Evolutionary conservation across 805 yeast species (phyloP).

Genomic region (Cyberlindnera xylosilytica): DNA sequence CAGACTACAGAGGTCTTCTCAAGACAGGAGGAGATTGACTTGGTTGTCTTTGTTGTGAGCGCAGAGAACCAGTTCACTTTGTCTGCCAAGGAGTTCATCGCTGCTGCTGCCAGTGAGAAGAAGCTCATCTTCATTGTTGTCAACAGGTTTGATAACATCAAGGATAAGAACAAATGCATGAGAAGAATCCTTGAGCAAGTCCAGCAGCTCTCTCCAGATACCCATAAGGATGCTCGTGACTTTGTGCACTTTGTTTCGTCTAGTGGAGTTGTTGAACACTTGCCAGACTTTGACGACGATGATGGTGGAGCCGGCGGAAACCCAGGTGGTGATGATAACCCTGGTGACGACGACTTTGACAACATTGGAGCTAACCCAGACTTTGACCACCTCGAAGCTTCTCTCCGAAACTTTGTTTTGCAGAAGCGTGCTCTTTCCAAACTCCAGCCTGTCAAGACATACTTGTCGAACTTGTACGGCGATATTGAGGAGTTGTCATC

Average conservation of each 20-base stretch:
- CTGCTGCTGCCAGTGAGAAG: conserved; percentile 88
- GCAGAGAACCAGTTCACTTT: conserved; percentile 95
- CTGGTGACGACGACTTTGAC: conserved; percentile 32
- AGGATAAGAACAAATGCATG: conserved; percentile 76
- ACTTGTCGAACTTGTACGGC: conserved; percentile 59
- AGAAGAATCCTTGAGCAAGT: conserved; percentile 80
- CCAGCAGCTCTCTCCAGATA: conserved; percentile 80
- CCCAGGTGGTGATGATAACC: conserved; percentile 28
- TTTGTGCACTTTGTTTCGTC: conserved; percentile 92
- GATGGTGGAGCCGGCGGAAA: conserved; percentile 27
- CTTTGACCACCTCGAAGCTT: conserved; percentile 81
- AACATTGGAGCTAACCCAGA: conserved; percentile 44
- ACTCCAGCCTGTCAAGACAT: conserved; percentile 90
- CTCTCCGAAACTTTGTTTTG: conserved; percentile 78
- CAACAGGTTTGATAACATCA: conserved; percentile 84
- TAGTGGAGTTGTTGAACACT: conserved; percentile 37
- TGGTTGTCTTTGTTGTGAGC: conserved; percentile 92
- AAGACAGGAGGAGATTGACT: conserved; percentile 94
- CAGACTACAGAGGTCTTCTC: conserved; percentile 95
- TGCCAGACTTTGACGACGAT: conserved; percentile 35
- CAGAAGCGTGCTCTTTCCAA: conserved; percentile 89
- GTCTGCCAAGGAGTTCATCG: conserved; percentile 90
- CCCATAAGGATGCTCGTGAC: conserved; percentile 82
- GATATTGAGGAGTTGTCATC: conserved; percentile 63
- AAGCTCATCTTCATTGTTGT: conserved; percentile 91